These are phyloP conservation scores for Euphrasia arctica DNA, from an alignment of 305 asterid species.

Conservation along the genomic window DNA sequence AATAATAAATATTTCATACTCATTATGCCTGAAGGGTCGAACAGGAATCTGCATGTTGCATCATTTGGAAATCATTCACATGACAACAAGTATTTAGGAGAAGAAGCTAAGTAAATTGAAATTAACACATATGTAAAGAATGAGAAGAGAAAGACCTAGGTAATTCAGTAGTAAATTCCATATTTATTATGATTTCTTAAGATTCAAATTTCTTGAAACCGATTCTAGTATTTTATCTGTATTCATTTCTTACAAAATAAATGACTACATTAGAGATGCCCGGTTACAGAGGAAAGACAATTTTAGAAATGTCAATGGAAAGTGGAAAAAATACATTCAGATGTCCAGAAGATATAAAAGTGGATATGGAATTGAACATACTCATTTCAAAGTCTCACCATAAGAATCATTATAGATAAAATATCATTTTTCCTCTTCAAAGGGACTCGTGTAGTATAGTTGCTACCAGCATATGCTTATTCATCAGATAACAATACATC, in stretches of 20 bases:
- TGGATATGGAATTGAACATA: not conserved
- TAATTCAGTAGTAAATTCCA: not conserved
- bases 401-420: not conserved
- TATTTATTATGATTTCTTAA: not conserved
- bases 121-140: not conserved
- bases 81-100: conserved; percentile 1
- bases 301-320: not conserved
- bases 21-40: conserved; percentile 84
- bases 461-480: not conserved
- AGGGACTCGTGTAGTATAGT: not conserved
- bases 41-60: conserved; percentile 77
- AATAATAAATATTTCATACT: conserved; percentile 81
- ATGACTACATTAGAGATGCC: not conserved
- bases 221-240: not conserved
- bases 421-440: not conserved
- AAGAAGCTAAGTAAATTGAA: conserved; percentile 1
- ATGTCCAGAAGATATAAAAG: not conserved
- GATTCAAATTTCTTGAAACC: not conserved
- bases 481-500: not conserved
- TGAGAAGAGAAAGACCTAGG: not conserved
- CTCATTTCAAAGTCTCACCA: not conserved
- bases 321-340: not conserved
- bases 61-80: conserved; percentile 23
- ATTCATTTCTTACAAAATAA: not conserved
- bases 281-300: not conserved